A percentile compares a stretch with the other conserved stretches of the same genome.
phyloP scores from a whole-genome alignment of 495 filamentous ascomycete species.

The Hypoxylon crocopeplum region DNA sequence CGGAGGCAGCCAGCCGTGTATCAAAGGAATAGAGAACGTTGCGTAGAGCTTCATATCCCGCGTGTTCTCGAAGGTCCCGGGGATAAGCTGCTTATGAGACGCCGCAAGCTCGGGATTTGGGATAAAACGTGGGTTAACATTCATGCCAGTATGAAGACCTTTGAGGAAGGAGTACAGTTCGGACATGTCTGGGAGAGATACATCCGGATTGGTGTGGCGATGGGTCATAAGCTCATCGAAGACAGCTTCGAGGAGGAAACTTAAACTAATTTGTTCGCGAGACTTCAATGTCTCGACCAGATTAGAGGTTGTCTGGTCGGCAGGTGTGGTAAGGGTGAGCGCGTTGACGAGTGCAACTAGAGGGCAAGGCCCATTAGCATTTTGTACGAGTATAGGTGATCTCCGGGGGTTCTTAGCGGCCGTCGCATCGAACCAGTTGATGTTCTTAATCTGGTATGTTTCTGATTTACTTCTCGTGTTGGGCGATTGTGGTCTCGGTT shows the following conservation, averaged over 20 bases:
- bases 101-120: constrained; percentile 47
- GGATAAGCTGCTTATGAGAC: constrained; percentile 54
- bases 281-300: constrained; percentile 76
- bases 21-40: constrained; percentile 83
- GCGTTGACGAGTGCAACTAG: constrained; percentile 94
- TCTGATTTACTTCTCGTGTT: constrained; percentile 46
- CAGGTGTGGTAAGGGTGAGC: constrained; percentile 77
- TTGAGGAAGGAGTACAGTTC: constrained; percentile 88
- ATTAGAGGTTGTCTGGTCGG: constrained; percentile 63
- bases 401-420: constrained; percentile 48
- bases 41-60: constrained; percentile 85
- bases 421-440: constrained; percentile 52
- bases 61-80: constrained; percentile 82
- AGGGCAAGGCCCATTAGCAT: constrained; percentile 92
- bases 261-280: constrained; percentile 87
- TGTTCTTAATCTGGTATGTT: constrained; percentile 57
- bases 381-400: constrained; percentile 88
- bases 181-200: constrained; percentile 77
- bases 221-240: constrained; percentile 88
- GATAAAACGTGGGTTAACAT: constrained; percentile 93
- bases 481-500: constrained; percentile 43
- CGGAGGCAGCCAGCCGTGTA: constrained; percentile 91
- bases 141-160: constrained; percentile 95
- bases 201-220: constrained; percentile 50
- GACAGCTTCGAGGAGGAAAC: constrained; percentile 81